These are phyloP conservation scores for Xylaria sp. DNA, from an alignment of 2,329 filamentous ascomycete genomes.

Conservation along the genomic window DNA sequence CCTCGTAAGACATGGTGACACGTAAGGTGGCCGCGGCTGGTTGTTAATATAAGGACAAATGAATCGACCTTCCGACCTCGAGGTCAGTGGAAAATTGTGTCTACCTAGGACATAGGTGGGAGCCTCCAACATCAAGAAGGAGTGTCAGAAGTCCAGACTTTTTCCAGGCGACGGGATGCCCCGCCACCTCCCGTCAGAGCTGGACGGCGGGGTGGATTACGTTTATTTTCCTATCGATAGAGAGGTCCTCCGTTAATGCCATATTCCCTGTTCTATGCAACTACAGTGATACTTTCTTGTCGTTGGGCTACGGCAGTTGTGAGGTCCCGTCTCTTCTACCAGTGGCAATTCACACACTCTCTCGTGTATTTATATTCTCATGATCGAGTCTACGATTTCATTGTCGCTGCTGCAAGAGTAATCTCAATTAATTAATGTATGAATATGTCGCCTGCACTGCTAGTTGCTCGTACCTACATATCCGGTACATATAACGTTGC, in stretches of 20 bases:
- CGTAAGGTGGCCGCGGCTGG: not conserved
- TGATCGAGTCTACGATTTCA: no score
- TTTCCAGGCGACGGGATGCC: constrained; percentile 7
- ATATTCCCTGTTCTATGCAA: not conserved
- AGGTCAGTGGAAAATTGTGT: not conserved
- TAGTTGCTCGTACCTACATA: not conserved
- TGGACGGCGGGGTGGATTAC: constrained; percentile 16
- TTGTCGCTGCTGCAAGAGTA: no score
- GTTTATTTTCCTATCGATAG: constrained; percentile 14
- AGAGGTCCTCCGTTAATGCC: not conserved
- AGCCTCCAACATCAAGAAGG: not conserved
- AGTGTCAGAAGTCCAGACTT: constrained; percentile 1
- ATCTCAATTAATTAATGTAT: not conserved
- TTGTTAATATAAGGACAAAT: not conserved
- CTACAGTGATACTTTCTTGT: no score
- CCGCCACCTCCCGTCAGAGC: constrained; percentile 14
- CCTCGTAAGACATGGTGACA: constrained; percentile 26
- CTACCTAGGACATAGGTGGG: constrained; percentile 5
- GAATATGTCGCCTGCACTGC: not conserved
- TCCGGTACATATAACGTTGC: no score
- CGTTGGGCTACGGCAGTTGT: no score
- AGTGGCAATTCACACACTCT: no score
- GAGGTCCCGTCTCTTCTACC: no score
- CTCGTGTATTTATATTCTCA: no score
- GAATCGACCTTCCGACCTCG: constrained; percentile 6